Evolutionary conservation across 2,329 filamentous ascomycete species (phyloP).

Genomic region (Diplodia intermedia): DNA sequence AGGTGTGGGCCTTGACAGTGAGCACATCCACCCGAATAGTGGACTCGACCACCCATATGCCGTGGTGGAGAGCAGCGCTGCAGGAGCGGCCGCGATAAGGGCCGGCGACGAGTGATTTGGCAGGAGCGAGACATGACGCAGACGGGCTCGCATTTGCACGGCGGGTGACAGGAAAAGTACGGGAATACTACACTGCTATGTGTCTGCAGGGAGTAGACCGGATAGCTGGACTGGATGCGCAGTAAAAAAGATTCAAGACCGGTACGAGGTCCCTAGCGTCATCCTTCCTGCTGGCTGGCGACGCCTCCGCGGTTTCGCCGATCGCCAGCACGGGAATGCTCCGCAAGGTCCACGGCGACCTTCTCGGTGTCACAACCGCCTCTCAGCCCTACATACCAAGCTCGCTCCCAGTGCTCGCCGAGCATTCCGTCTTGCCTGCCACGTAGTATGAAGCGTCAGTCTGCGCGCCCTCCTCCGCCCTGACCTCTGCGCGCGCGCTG

Average conservation of each 20-base stretch:
- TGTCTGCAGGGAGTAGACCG: too few species aligned
- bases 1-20: too few species aligned
- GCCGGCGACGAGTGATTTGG: too few species aligned
- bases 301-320: slow-evolving; percentile 16
- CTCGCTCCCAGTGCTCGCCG: slow-evolving; percentile 25
- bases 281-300: not conserved
- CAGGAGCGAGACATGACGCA: not conserved
- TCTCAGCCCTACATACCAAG: slow-evolving; percentile 31
- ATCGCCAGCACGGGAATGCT: slow-evolving; percentile 20
- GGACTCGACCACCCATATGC: too few species aligned
- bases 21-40: too few species aligned
- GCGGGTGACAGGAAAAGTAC: too few species aligned
- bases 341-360: slow-evolving; percentile 19
- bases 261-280: not conserved
- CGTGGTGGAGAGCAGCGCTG: too few species aligned
- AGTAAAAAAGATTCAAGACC: too few species aligned
- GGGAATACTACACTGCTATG: too few species aligned
- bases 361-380: slow-evolving; percentile 15
- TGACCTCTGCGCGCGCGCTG: slow-evolving; percentile 16
- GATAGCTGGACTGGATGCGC: too few species aligned
- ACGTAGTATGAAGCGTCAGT: slow-evolving; percentile 34
- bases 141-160: not conserved
- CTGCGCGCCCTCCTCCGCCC: not conserved
- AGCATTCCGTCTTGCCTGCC: slow-evolving; percentile 26
- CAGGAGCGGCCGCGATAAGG: too few species aligned